These are phyloP conservation scores for Fusarium oligoseptatum DNA, from an alignment of 2,329 filamentous ascomycete genomes.

Conservation along the genomic window DNA sequence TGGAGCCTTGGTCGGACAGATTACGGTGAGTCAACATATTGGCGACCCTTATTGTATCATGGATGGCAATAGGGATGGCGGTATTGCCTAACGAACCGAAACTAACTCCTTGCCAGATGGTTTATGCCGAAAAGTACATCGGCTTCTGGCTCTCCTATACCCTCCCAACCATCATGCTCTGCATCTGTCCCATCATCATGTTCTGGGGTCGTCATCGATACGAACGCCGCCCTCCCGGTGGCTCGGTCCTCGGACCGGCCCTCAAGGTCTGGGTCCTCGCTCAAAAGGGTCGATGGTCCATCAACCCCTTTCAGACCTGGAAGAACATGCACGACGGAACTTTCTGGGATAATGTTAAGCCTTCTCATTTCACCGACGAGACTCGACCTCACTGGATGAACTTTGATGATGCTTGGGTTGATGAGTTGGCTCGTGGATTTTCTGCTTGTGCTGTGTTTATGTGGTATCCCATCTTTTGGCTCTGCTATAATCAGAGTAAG, in stretches of 20 bases:
- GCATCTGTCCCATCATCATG: conserved; percentile 73
- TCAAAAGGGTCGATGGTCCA: conserved; percentile 76
- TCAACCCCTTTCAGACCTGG: conserved; percentile 73
- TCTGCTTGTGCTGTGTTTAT: conserved; percentile 77
- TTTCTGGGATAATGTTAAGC: conserved; percentile 79
- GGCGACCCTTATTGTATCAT: not conserved
- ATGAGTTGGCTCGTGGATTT: conserved; percentile 78
- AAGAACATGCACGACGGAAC: conserved; percentile 67
- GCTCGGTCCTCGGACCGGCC: conserved; percentile 77
- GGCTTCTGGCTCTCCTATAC: conserved; percentile 81
- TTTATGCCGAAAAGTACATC: conserved; percentile 79
- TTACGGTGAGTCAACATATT: conserved; percentile 57
- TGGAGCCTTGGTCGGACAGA: conserved; percentile 73
- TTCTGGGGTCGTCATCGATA: conserved; percentile 71
- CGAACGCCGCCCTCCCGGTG: conserved; percentile 68
- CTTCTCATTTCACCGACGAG: conserved; percentile 68
- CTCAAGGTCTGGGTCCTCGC: conserved; percentile 71
- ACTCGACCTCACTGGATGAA: conserved; percentile 78
- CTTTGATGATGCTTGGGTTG: conserved; percentile 84
- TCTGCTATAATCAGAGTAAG: conserved; percentile 61
- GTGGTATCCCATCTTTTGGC: conserved; percentile 75
- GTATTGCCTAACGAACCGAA: not conserved
- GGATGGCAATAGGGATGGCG: not conserved
- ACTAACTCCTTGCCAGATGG: conserved; percentile 56
- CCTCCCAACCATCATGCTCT: conserved; percentile 76